Evolutionary conservation across 176 grass and related monocot species (phyloP).

Genomic region (Carex kokanica): DNA sequence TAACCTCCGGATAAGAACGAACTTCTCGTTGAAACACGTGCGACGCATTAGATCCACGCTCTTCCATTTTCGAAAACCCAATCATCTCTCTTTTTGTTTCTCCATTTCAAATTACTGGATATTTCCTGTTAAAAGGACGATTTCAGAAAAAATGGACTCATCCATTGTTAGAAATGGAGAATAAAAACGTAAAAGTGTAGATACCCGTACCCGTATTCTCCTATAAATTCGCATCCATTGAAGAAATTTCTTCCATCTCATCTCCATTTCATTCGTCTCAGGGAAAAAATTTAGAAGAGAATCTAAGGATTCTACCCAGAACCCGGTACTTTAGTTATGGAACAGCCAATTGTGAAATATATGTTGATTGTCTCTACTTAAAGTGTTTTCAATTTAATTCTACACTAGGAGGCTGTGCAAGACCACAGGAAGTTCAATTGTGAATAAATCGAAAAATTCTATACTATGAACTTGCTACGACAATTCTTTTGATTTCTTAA

Average conservation of each 20-base stretch:
- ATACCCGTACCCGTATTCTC: background rate
- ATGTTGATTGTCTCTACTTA: too few relatives aligned
- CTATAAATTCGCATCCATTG: background rate
- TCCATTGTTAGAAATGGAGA: background rate
- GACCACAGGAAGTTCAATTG: too few relatives aligned
- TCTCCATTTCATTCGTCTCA: background rate
- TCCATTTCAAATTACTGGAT: background rate
- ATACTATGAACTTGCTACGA: background rate
- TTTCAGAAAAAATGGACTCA: background rate
- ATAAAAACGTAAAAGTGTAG: background rate
- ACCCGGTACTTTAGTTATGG: background rate
- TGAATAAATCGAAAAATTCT: too few relatives aligned
- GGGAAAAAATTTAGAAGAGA: background rate
- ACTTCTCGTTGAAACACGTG: constrained; percentile 2
- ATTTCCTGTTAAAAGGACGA: too few relatives aligned
- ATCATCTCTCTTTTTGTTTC: background rate
- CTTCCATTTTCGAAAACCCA: background rate
- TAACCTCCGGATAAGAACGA: constrained; percentile 14
- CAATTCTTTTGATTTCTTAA: background rate
- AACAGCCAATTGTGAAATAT: background rate
- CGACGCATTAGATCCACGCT: background rate
- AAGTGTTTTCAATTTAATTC: too few relatives aligned
- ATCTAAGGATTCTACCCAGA: background rate
- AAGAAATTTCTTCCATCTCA: background rate
- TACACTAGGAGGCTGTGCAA: too few relatives aligned